These are phyloP conservation scores for Saxophila tyrrhenica DNA, from an alignment of 495 filamentous ascomycete genomes.

Conservation along the genomic window DNA sequence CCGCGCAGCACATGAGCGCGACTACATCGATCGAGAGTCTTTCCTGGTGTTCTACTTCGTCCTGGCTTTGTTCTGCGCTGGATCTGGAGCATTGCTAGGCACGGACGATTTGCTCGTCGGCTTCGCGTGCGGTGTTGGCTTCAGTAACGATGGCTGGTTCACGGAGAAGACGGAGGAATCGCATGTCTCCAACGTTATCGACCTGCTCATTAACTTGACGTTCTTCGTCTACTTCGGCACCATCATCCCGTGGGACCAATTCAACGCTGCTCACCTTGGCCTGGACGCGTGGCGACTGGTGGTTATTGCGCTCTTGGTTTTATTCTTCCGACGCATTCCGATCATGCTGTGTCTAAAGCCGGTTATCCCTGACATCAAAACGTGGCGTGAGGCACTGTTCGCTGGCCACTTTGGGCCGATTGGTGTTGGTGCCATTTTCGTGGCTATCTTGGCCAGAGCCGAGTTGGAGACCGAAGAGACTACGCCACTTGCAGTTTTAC, in stretches of 20 bases:
- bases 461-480: slow-evolving; percentile 64
- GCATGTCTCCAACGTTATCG: slow-evolving; percentile 98
- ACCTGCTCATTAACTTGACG: slow-evolving; percentile 89
- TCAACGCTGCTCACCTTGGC: slow-evolving; percentile 58
- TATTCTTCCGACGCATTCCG: slow-evolving; percentile 93
- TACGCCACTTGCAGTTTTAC: slow-evolving; percentile 56
- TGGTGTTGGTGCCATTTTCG: slow-evolving; percentile 93
- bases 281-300: slow-evolving; percentile 77
- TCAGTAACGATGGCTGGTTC: slow-evolving; percentile 99
- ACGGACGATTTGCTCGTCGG: slow-evolving; percentile 95
- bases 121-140: slow-evolving; percentile 89
- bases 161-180: slow-evolving; percentile 96
- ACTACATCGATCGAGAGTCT: slow-evolving; percentile 88
- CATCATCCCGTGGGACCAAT: slow-evolving; percentile 90
- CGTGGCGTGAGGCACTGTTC: slow-evolving; percentile 95
- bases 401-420: slow-evolving; percentile 98
- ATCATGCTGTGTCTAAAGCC: slow-evolving; percentile 91
- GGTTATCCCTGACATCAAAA: slow-evolving; percentile 91
- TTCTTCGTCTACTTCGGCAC: slow-evolving; percentile 98
- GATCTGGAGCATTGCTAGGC: slow-evolving; percentile 82
- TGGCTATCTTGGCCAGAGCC: slow-evolving; percentile 79
- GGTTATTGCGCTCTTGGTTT: slow-evolving; percentile 80
- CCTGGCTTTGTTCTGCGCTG: slow-evolving; percentile 90
- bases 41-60: slow-evolving; percentile 99
- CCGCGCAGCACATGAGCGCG: slow-evolving; percentile 72